Conservation (phyloP, 106 monocot species). For the Allium cepa region DNA sequence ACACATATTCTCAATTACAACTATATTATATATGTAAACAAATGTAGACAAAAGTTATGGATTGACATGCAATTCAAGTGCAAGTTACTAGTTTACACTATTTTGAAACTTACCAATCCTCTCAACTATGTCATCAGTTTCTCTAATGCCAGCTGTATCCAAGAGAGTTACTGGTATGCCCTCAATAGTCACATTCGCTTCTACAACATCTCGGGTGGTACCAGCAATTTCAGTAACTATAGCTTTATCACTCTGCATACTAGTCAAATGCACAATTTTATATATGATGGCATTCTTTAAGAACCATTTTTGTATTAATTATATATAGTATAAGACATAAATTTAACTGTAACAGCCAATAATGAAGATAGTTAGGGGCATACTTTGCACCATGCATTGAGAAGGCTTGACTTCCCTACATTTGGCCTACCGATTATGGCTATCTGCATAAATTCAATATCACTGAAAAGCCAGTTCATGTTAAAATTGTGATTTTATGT, state of each 20-base stretch:
- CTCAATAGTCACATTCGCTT: conserved; percentile 74
- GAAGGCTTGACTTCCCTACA: conserved; percentile 95
- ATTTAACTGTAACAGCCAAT: background rate
- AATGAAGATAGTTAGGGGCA: conserved; percentile 9
- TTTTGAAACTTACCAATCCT: conserved; percentile 55
- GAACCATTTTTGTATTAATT: background rate
- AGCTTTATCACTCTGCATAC: conserved; percentile 95
- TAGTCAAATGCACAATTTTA: conserved; percentile 38
- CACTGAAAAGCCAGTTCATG: no score
- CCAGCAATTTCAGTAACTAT: conserved; percentile 98
- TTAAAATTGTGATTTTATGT: no score
- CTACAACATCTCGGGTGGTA: conserved; percentile 91
- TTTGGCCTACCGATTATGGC: conserved; percentile 93
- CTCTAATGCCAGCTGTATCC: conserved; percentile 93
- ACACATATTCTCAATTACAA: no score
- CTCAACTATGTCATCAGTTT: conserved; percentile 84
- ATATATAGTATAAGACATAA: background rate
- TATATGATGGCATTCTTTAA: background rate
- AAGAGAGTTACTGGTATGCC: conserved; percentile 89
- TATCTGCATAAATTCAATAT: conserved; percentile 37
- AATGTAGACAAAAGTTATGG: no score
- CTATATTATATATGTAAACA: no score
- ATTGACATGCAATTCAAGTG: no score
- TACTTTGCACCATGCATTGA: conserved; percentile 99
- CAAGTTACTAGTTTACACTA: no score